A percentile compares a stretch with the other conserved stretches of the same genome.
Evolutionary conservation across 2,329 filamentous ascomycete species (phyloP).

Genomic region (Metarhizium anisopliae): DNA sequence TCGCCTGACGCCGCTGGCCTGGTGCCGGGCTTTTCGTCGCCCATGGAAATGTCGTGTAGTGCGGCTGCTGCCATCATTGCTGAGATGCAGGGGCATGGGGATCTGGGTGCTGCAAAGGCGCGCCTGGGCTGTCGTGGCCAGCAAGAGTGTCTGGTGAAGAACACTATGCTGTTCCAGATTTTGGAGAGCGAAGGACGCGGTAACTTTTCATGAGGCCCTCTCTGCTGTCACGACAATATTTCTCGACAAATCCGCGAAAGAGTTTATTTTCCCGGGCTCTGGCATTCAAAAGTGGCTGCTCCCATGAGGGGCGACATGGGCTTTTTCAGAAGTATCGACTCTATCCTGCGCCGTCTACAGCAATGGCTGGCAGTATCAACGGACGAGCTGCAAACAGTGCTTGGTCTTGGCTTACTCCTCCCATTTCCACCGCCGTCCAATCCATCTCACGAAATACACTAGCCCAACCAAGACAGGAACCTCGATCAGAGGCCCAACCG

Average conservation of each 20-base stretch:
- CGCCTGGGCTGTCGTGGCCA: conserved; percentile 20
- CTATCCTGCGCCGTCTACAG: neutral
- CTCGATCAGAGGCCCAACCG: conserved; percentile 78
- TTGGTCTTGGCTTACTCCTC: neutral
- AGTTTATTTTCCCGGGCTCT: too few species aligned
- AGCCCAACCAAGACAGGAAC: conserved; percentile 71
- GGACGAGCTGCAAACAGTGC: neutral
- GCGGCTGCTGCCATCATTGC: conserved; percentile 28
- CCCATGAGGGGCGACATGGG: neutral
- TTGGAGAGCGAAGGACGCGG: conserved; percentile 17
- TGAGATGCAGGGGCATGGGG: conserved; percentile 26
- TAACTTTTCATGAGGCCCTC: neutral
- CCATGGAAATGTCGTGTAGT: conserved; percentile 25
- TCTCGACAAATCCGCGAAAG: too few species aligned
- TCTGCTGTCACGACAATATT: neutral
- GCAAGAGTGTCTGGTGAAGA: conserved; percentile 23
- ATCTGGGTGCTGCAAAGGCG: conserved; percentile 16
- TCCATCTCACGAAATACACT: conserved; percentile 52
- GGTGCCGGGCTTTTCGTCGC: conserved; percentile 13
- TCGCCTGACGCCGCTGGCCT: conserved; percentile 7
- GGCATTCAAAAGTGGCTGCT: neutral
- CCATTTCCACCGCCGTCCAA: conserved; percentile 5
- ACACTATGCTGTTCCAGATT: conserved; percentile 23
- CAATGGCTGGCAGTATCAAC: neutral
- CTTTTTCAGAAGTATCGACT: neutral